Conservation (phyloP, 2,329 filamentous ascomycete species). For the Thelonectria discophora region DNA sequence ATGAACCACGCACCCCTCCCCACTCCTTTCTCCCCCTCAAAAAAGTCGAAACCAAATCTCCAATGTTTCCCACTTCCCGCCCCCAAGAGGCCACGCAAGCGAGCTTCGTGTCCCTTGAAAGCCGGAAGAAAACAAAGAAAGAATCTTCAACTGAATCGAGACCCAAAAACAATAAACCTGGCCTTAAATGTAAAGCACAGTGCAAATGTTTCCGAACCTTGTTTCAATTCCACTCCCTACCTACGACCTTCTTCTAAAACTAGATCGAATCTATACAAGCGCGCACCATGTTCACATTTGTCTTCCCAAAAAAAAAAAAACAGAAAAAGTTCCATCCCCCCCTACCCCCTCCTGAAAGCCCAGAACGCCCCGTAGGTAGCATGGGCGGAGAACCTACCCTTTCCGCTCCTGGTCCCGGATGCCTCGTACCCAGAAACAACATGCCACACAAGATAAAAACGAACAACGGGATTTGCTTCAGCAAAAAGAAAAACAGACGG, state of each 20-base stretch:
- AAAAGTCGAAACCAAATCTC: slow-evolving; percentile 1
- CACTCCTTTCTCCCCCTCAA: background rate
- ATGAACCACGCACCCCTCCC: slow-evolving; percentile 6
- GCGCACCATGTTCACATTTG: slow-evolving; percentile 43
- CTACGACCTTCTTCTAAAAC: slow-evolving; percentile 42
- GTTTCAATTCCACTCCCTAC: slow-evolving; percentile 40
- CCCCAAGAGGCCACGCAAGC: slow-evolving; percentile 18
- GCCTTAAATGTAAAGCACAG: background rate
- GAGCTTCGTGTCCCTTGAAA: background rate
- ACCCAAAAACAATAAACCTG: background rate
- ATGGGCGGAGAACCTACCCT: slow-evolving; percentile 41
- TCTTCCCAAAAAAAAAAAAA: slow-evolving; percentile 45
- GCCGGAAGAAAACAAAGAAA: no score
- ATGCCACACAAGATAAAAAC: slow-evolving; percentile 39
- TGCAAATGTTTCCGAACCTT: slow-evolving; percentile 33
- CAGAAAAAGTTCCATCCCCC: no score
- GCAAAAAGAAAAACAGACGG: background rate
- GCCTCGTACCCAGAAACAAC: slow-evolving; percentile 43
- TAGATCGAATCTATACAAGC: slow-evolving; percentile 45
- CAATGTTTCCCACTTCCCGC: background rate
- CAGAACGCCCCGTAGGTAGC: slow-evolving; percentile 44
- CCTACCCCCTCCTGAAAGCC: no score
- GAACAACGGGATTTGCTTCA: slow-evolving; percentile 2
- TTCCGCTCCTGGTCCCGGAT: slow-evolving; percentile 40
- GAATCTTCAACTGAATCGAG: no score